Percentiles rank a stretch among this genome's conserved stretches.
Conservation (phyloP, 1,284 basidiomycete genomes). For the Pyrrhoderma noxium region DNA sequence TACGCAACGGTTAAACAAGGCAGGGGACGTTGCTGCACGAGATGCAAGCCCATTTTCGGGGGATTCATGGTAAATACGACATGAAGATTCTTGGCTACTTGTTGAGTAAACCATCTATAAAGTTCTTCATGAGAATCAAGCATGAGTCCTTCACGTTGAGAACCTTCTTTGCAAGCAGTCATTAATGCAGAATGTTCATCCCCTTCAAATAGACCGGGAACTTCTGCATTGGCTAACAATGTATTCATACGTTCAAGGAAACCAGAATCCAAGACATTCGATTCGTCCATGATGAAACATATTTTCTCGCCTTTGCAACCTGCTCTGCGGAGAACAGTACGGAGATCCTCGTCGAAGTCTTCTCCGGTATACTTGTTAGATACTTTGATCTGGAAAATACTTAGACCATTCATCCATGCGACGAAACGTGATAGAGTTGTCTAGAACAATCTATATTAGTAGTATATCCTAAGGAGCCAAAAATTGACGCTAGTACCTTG, state of each 20-base stretch:
- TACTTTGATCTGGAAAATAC: slow-evolving; percentile 98
- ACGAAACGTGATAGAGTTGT: slow-evolving; percentile 98
- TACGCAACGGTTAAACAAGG: slow-evolving; percentile 96
- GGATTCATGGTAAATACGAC: slow-evolving; percentile 99
- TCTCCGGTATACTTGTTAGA: slow-evolving; percentile 98
- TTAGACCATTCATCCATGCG: slow-evolving; percentile 99
- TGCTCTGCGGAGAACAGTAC: slow-evolving; percentile 86
- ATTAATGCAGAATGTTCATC: slow-evolving; percentile 96
- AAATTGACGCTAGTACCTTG: slow-evolving; percentile 71
- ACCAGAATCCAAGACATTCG: slow-evolving; percentile 96
- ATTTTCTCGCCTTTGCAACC: slow-evolving; percentile 99
- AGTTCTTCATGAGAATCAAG: slow-evolving; percentile 96
- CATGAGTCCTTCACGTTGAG: slow-evolving; percentile 96
- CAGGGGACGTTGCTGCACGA: slow-evolving; percentile 94
- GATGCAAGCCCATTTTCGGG: slow-evolving; percentile 89
- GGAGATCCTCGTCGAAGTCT: slow-evolving; percentile 96
- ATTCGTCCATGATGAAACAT: slow-evolving; percentile 99
- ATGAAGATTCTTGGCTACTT: slow-evolving; percentile 93
- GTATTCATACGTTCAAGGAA: slow-evolving; percentile 99
- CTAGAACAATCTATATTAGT: slow-evolving; percentile 35
- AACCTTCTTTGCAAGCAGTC: slow-evolving; percentile 98
- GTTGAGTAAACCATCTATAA: slow-evolving; percentile 95
- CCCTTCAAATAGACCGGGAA: slow-evolving; percentile 96
- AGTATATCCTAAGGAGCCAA: not conserved
- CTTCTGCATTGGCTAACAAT: slow-evolving; percentile 97